These are phyloP conservation scores for Aureobasidium lini DNA, from an alignment of 2,329 filamentous ascomycete genomes.

Conservation along the genomic window DNA sequence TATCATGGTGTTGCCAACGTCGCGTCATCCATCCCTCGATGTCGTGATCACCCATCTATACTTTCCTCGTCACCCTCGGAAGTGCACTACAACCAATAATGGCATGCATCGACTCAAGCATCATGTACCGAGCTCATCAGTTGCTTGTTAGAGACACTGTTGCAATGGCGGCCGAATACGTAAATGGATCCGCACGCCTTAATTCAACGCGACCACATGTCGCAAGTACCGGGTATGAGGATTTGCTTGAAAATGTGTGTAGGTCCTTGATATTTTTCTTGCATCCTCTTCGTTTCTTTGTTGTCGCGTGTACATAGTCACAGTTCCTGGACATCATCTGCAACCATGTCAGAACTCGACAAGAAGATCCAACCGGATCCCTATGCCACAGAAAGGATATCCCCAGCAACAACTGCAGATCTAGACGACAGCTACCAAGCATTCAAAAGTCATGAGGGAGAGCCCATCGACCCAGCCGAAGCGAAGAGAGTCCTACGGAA, in stretches of 20 bases:
- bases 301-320: not conserved
- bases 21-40: conserved; percentile 5
- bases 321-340: not conserved
- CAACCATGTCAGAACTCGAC: not conserved
- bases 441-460: conserved; percentile 20
- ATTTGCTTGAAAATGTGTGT: not conserved
- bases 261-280: not conserved
- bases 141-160: not conserved
- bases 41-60: conserved; percentile 1
- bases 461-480: conserved; percentile 16
- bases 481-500: conserved; percentile 28
- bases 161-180: not conserved
- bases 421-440: conserved; percentile 24
- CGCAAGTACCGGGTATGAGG: not conserved
- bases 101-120: not conserved
- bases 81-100: not conserved
- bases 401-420: not conserved
- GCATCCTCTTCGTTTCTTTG: not conserved
- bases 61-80: not conserved
- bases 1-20: not conserved
- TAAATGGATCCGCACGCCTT: not conserved
- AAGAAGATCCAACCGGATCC: not conserved
- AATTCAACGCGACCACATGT: not conserved
- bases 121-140: not conserved
- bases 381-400: not conserved